A percentile compares a stretch with the other conserved stretches of the same genome.
Conservation (phyloP, 1,139 yeast genomes). For the Zygosaccharomyces pseudobailii region DNA sequence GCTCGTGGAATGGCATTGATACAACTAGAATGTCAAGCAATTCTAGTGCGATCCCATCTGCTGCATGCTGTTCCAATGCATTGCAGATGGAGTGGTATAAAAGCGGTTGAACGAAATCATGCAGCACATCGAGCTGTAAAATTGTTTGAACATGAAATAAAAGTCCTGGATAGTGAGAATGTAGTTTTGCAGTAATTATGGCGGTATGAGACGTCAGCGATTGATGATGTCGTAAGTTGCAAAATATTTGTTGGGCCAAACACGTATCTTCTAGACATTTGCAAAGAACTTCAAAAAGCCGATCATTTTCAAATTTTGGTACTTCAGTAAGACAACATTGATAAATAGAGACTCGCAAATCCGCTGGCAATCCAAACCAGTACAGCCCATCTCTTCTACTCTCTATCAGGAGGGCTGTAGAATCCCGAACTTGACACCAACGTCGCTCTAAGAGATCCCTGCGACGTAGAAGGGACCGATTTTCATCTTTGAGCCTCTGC, state of each 20-base stretch:
- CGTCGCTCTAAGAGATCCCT: slow-evolving; percentile 5
- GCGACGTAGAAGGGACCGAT: slow-evolving; percentile 8
- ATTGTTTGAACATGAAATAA: slow-evolving; percentile 11
- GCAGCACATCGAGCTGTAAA: slow-evolving; percentile 7
- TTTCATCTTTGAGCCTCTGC: slow-evolving; percentile 9
- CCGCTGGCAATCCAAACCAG: slow-evolving; percentile 15
- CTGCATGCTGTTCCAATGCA: slow-evolving; percentile 6
- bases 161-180: slow-evolving; percentile 9
- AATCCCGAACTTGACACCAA: slow-evolving; percentile 9
- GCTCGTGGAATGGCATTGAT: slow-evolving; percentile 9
- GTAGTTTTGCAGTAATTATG: slow-evolving; percentile 6
- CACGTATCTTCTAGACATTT: slow-evolving; percentile 3
- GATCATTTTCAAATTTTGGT: not conserved
- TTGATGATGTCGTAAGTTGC: slow-evolving; percentile 1
- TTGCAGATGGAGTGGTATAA: slow-evolving; percentile 5
- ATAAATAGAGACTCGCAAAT: slow-evolving; percentile 9
- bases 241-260: slow-evolving; percentile 8
- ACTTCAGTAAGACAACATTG: slow-evolving; percentile 5
- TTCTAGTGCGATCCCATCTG: slow-evolving; percentile 10
- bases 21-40: slow-evolving; percentile 11
- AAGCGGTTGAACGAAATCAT: slow-evolving; percentile 11
- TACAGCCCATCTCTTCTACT: slow-evolving; percentile 6
- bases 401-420: slow-evolving; percentile 7
- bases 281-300: slow-evolving; percentile 2
- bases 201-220: slow-evolving; percentile 1